Evolutionary conservation across 345 rosid species (phyloP).

Genomic region (Crucihimalaya himalaica): DNA sequence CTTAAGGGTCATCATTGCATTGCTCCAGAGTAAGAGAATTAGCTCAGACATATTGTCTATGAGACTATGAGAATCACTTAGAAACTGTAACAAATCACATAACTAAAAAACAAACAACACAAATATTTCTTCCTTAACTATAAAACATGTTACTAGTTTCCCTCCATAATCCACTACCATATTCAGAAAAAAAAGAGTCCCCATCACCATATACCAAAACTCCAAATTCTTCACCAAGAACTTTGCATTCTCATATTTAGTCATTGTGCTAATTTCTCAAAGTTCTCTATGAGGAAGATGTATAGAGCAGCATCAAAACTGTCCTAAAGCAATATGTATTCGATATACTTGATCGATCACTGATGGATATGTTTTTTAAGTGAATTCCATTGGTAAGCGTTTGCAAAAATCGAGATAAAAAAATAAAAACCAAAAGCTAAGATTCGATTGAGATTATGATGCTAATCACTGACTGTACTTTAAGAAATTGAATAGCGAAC

Average conservation of each 20-base stretch:
- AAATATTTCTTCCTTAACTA: too few relatives aligned
- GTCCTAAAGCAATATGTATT: neutral
- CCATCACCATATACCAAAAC: too few relatives aligned
- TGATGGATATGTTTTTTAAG: neutral
- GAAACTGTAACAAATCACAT: neutral
- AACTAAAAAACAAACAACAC: neutral
- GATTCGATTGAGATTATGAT: neutral
- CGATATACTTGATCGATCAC: neutral
- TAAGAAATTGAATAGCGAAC: neutral
- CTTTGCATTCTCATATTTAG: neutral
- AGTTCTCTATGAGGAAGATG: neutral
- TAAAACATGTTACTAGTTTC: too few relatives aligned
- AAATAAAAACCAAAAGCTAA: neutral
- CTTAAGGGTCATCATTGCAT: neutral
- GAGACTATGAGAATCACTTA: neutral
- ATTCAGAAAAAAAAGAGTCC: too few relatives aligned
- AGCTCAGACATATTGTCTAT: conserved; percentile 11
- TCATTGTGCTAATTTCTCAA: neutral
- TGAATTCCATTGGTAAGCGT: neutral
- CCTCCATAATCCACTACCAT: too few relatives aligned
- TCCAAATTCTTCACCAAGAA: neutral
- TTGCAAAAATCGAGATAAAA: neutral
- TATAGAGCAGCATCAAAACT: neutral
- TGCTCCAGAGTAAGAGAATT: neutral
- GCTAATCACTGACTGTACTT: neutral